A percentile compares a stretch with the other conserved stretches of the same genome.
Evolutionary conservation across 805 yeast genomes (phyloP).

Genomic region (Cyberlindnera mrakii): DNA sequence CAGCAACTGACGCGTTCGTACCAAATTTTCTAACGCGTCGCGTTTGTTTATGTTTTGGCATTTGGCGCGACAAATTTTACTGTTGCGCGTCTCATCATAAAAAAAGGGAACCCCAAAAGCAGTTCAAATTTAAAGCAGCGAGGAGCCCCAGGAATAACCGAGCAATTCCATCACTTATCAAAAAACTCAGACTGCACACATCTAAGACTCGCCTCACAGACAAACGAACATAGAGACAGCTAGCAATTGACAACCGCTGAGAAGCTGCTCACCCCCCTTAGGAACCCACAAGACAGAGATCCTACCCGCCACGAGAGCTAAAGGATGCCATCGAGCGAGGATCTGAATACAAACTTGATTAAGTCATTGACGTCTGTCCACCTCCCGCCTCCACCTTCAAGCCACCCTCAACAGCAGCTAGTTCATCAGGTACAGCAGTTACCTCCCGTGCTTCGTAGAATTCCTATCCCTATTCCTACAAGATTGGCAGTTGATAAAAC

Average conservation of each 20-base stretch:
- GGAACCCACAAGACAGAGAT: background rate
- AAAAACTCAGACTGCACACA: background rate
- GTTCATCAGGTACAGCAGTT: too few species aligned
- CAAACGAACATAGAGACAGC: background rate
- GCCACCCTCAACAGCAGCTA: constrained; percentile 2
- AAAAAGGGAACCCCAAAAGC: background rate
- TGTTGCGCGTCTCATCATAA: background rate
- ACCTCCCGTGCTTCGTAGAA: too few species aligned
- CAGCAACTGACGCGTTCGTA: background rate
- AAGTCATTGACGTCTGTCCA: constrained; percentile 34
- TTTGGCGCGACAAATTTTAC: background rate
- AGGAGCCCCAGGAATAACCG: background rate
- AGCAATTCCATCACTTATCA: background rate
- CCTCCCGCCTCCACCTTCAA: constrained; percentile 35
- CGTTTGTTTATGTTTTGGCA: background rate
- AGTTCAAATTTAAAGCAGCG: background rate
- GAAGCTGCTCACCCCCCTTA: background rate
- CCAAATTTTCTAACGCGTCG: background rate
- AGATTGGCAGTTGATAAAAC: background rate
- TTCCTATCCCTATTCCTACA: background rate
- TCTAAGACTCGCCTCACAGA: background rate
- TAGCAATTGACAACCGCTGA: background rate
- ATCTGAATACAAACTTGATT: constrained; percentile 27
- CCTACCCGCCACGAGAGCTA: background rate
- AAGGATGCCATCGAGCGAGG: constrained; percentile 21